Evolutionary conservation across 257 asterid species (phyloP).

Genomic region (Solanum dulcamara): DNA sequence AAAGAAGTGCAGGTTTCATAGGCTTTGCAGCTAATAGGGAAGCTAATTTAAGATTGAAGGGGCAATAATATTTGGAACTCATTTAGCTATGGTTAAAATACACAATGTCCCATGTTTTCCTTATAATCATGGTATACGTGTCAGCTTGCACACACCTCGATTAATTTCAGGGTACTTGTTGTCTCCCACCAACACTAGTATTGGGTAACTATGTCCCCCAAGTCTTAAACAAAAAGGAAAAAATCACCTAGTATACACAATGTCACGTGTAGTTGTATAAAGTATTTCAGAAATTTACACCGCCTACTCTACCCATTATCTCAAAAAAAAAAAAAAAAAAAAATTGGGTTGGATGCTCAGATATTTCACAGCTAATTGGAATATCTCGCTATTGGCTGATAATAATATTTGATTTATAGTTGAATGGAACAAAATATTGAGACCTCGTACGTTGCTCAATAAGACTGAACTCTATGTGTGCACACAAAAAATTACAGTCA

Average conservation of each 20-base stretch:
- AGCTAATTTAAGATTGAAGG: not conserved
- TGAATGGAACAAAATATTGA: not conserved
- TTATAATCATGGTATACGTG: not conserved
- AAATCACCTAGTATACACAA: not conserved
- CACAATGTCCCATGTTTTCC: not conserved
- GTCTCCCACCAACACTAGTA: not conserved
- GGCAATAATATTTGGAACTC: not conserved
- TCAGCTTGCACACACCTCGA: not conserved
- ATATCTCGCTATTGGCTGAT: not conserved
- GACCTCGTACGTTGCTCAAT: not conserved
- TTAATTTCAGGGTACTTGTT: not conserved
- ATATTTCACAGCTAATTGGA: not conserved
- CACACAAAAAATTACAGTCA: not conserved
- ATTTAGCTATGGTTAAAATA: not conserved
- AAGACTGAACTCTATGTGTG: not conserved
- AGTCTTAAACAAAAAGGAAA: not conserved
- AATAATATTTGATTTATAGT: not conserved
- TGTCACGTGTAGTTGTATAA: not conserved
- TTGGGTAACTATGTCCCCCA: not conserved
- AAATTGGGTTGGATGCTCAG: not conserved
- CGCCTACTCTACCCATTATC: not conserved
- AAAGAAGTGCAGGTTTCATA: not conserved
- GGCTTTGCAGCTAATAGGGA: not conserved
- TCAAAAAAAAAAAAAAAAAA: no score
- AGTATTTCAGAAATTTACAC: not conserved